Percentiles rank a stretch among this genome's conserved stretches.
phyloP scores from a whole-genome alignment of 768 basidiomycete species.

The Leccinum imitatum region DNA sequence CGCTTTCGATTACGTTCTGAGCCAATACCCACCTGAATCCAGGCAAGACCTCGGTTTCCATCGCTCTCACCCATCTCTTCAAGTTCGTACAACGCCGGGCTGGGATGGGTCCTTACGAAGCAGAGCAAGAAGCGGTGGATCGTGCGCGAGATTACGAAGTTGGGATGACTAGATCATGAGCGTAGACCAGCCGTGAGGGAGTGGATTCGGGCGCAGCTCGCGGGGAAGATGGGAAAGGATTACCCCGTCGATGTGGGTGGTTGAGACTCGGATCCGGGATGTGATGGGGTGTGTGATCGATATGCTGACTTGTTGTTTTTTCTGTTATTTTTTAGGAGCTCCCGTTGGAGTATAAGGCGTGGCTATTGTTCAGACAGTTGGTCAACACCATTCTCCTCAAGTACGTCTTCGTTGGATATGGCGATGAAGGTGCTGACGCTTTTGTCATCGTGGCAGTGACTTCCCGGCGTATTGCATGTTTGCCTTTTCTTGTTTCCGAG shows the following conservation, averaged over 20 bases:
- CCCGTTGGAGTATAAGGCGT: conserved; percentile 92
- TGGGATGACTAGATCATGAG: conserved; percentile 86
- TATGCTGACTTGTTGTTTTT: not conserved
- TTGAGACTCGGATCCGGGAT: not conserved
- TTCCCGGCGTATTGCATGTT: conserved; percentile 95
- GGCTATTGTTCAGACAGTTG: conserved; percentile 94
- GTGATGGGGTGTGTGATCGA: not conserved
- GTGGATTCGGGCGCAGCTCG: conserved; percentile 88
- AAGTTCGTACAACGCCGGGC: conserved; percentile 87
- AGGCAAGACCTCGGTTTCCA: conserved; percentile 87
- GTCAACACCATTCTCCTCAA: conserved; percentile 97
- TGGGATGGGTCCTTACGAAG: conserved; percentile 91
- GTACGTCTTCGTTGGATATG: conserved; percentile 48
- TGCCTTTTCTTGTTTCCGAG: conserved; percentile 88
- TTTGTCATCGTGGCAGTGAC: conserved; percentile 53
- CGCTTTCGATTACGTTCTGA: not conserved
- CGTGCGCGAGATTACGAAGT: conserved; percentile 69
- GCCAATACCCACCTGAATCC: not conserved
- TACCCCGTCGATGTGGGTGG: conserved; percentile 85
- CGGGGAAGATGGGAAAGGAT: conserved; percentile 91
- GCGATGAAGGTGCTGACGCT: not conserved
- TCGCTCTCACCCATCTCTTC: conserved; percentile 78
- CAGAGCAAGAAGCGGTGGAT: conserved; percentile 97
- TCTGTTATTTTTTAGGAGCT: conserved; percentile 54
- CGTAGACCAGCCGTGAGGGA: conserved; percentile 59